Conservation (phyloP, 2,329 filamentous ascomycete genomes). For the Cadophora sp. region DNA sequence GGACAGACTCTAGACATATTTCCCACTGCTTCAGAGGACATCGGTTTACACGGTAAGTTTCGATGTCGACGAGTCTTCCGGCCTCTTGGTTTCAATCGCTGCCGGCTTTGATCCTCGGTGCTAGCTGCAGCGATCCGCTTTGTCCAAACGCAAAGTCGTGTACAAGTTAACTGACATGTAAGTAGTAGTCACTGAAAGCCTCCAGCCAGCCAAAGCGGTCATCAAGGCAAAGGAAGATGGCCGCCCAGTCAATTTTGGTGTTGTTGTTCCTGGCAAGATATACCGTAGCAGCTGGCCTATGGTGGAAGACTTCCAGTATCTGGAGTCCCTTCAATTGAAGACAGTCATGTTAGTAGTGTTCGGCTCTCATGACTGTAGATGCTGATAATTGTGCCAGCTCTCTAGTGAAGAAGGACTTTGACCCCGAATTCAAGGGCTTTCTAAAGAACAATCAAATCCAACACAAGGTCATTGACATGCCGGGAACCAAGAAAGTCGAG, state of each 20-base stretch:
- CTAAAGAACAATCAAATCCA: slow-evolving; percentile 70
- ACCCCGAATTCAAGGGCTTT: slow-evolving; percentile 63
- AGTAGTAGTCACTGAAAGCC: slow-evolving; percentile 20
- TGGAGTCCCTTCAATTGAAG: slow-evolving; percentile 73
- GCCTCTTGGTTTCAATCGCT: no score
- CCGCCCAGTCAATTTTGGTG: slow-evolving; percentile 76
- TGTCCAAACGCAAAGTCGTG: neutral
- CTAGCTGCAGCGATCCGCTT: neutral
- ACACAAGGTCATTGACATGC: slow-evolving; percentile 78
- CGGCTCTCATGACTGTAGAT: neutral
- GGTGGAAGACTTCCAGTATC: slow-evolving; percentile 71
- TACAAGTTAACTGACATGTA: slow-evolving; percentile 2
- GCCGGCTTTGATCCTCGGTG: neutral
- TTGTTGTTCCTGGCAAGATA: slow-evolving; percentile 70
- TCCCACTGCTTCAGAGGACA: slow-evolving; percentile 29
- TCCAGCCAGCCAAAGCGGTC: slow-evolving; percentile 27
- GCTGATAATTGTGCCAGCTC: slow-evolving; percentile 53
- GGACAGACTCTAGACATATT: slow-evolving; percentile 32
- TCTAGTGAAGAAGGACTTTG: slow-evolving; percentile 67
- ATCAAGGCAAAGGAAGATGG: slow-evolving; percentile 31
- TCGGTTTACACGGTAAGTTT: slow-evolving; percentile 34
- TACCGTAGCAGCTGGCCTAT: slow-evolving; percentile 85
- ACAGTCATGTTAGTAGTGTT: slow-evolving; percentile 72
- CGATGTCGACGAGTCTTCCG: no score
- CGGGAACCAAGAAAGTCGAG: slow-evolving; percentile 84